These are phyloP conservation scores for Amanita muscaria DNA, from an alignment of 768 basidiomycete species.

Conservation along the genomic window DNA sequence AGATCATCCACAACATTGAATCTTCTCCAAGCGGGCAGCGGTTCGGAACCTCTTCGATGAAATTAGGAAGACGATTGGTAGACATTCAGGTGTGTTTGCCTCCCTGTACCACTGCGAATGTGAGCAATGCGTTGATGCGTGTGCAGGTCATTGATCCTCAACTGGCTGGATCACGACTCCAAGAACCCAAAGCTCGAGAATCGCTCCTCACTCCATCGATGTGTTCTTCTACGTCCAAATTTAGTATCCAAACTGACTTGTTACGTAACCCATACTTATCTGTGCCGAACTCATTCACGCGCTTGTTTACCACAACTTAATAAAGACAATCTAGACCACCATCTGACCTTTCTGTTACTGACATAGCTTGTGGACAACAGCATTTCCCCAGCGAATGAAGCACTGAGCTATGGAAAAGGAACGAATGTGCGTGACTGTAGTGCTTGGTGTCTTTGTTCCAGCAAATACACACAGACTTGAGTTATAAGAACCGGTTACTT, in stretches of 20 bases:
- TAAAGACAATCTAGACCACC: conserved; percentile 85
- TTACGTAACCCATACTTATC: no score
- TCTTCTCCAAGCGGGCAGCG: conserved; percentile 87
- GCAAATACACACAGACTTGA: no score
- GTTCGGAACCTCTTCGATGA: conserved; percentile 91
- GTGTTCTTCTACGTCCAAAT: conserved; percentile 49
- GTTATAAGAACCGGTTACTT: no score
- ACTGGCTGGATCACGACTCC: conserved; percentile 79
- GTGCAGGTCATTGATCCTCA: conserved; percentile 66
- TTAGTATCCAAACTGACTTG: conserved; percentile 30
- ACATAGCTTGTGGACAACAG: conserved; percentile 74
- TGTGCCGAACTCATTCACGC: no score
- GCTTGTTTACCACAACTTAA: conserved; percentile 89
- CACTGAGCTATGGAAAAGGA: conserved; percentile 80
- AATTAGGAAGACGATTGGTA: conserved; percentile 89
- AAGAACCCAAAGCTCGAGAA: no score
- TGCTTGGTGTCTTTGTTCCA: conserved; percentile 79
- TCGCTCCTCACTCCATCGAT: conserved; percentile 65
- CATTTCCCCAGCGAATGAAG: conserved; percentile 69
- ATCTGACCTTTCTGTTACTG: conserved; percentile 88
- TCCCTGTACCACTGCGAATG: neutral
- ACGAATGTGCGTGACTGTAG: conserved; percentile 99
- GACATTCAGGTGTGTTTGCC: conserved; percentile 60
- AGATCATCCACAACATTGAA: conserved; percentile 90
- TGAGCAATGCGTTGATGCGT: neutral